phyloP scores from a whole-genome alignment of 2,329 filamentous ascomycete species.

The Paramyrothecium roridum region DNA sequence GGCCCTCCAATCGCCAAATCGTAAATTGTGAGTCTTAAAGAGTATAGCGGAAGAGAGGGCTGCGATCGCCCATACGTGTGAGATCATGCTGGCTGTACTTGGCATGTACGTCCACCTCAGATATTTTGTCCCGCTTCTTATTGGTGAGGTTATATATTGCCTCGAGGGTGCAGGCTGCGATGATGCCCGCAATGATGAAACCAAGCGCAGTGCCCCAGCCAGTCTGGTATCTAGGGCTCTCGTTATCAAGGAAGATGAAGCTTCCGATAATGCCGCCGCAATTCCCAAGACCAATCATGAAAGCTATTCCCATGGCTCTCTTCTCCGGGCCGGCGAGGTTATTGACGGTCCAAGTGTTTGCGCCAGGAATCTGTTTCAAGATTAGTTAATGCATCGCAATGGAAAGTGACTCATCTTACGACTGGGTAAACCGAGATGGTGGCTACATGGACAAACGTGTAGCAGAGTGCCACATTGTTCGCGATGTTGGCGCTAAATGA shows the following conservation, averaged over 20 bases:
- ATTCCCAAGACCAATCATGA: conserved; percentile 25
- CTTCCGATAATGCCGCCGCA: conserved; percentile 23
- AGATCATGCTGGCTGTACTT: conserved; percentile 27
- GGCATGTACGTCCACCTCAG: conserved; percentile 17
- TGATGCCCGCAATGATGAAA: conserved; percentile 23
- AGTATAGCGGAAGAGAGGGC: conserved; percentile 26
- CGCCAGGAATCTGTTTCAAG: conserved; percentile 24
- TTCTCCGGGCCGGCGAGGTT: conserved; percentile 14
- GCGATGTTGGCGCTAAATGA: conserved; percentile 27
- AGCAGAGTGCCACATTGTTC: conserved; percentile 26
- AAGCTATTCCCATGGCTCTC: conserved; percentile 29
- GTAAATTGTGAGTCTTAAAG: no score
- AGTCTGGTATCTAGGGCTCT: conserved; percentile 46
- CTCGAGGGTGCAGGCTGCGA: conserved; percentile 26
- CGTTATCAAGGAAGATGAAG: conserved; percentile 21
- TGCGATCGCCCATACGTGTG: conserved; percentile 27
- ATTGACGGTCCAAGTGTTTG: conserved; percentile 17
- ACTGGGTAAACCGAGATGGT: conserved; percentile 24
- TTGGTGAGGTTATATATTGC: conserved; percentile 24
- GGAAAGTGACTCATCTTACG: no score
- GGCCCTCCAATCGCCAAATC: no score
- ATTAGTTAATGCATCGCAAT: no score
- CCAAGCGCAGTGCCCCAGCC: conserved; percentile 32
- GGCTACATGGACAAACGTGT: conserved; percentile 7
- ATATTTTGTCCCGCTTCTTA: conserved; percentile 19